Percentiles rank a stretch among this genome's conserved stretches.
phyloP scores from a whole-genome alignment of 768 basidiomycete genomes.

The Epithele typhae region DNA sequence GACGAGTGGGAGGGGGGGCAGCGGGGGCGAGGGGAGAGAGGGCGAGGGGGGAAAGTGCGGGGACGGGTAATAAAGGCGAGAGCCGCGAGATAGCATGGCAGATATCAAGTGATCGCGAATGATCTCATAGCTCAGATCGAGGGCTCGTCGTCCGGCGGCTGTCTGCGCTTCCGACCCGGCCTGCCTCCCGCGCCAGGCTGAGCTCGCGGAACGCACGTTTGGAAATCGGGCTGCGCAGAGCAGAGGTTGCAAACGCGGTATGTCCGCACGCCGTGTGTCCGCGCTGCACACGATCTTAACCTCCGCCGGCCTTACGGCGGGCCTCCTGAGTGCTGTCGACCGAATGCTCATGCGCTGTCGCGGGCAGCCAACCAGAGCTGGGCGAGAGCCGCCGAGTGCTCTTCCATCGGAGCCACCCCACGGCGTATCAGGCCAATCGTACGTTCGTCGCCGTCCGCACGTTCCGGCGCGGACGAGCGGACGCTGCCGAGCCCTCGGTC shows the following conservation, averaged over 20 bases:
- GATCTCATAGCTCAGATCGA: constrained; percentile 13
- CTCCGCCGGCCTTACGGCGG: constrained; percentile 31
- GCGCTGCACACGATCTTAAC: too few relatives aligned
- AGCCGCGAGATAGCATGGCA: constrained; percentile 11
- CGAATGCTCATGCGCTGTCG: too few relatives aligned
- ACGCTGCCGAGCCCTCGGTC: background rate
- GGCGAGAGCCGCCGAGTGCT: too few relatives aligned
- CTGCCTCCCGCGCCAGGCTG: too few relatives aligned
- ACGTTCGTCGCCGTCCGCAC: background rate
- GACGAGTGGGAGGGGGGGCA: too few relatives aligned
- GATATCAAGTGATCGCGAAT: constrained; percentile 15
- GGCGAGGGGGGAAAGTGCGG: background rate
- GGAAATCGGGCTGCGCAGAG: background rate
- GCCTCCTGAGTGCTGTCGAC: background rate
- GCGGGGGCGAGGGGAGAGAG: background rate
- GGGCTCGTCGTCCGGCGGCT: background rate
- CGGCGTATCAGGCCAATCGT: background rate
- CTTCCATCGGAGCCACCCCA: too few relatives aligned
- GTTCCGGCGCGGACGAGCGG: background rate
- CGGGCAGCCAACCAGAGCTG: too few relatives aligned
- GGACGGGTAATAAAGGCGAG: constrained; percentile 4
- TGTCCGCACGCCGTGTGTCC: too few relatives aligned
- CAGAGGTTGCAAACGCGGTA: too few relatives aligned
- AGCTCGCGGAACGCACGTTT: too few relatives aligned
- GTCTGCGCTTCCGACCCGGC: too few relatives aligned